Evolutionary conservation across 2,329 filamentous ascomycete genomes (phyloP).

Genomic region (Thielaviopsis ethacetica): DNA sequence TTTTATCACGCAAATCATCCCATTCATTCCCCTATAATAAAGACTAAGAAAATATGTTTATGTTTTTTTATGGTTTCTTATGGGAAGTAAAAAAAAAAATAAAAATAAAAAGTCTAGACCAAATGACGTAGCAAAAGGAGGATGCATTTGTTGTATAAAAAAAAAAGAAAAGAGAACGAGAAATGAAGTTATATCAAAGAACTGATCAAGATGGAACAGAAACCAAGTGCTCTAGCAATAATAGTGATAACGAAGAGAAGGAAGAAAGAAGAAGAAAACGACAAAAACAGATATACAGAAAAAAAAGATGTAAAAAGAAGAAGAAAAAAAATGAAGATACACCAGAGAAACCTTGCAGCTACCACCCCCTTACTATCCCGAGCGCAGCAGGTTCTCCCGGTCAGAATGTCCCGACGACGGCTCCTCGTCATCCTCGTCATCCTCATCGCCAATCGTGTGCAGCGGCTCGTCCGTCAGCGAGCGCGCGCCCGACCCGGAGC

Average conservation of each 20-base stretch:
- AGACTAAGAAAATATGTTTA: too few relatives aligned
- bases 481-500: neutral
- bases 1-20: too few relatives aligned
- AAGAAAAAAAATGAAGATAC: neutral
- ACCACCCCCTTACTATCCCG: neutral
- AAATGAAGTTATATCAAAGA: neutral
- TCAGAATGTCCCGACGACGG: constrained; percentile 26
- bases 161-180: neutral
- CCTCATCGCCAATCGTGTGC: constrained; percentile 14
- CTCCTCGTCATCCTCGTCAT: constrained; percentile 21
- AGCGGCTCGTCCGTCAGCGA: constrained; percentile 4
- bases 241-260: neutral
- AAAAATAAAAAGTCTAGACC: neutral
- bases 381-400: constrained; percentile 16
- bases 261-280: neutral
- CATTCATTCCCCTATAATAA: too few relatives aligned
- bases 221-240: neutral
- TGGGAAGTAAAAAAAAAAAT: neutral
- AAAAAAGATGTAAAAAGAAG: neutral
- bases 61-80: too few relatives aligned
- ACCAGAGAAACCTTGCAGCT: neutral
- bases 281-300: neutral
- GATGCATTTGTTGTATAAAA: neutral
- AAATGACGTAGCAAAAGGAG: neutral
- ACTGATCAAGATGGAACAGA: neutral